These are phyloP conservation scores for Trichosporon coremiiforme DNA, from an alignment of 1,284 basidiomycete species.

Conservation along the genomic window DNA sequence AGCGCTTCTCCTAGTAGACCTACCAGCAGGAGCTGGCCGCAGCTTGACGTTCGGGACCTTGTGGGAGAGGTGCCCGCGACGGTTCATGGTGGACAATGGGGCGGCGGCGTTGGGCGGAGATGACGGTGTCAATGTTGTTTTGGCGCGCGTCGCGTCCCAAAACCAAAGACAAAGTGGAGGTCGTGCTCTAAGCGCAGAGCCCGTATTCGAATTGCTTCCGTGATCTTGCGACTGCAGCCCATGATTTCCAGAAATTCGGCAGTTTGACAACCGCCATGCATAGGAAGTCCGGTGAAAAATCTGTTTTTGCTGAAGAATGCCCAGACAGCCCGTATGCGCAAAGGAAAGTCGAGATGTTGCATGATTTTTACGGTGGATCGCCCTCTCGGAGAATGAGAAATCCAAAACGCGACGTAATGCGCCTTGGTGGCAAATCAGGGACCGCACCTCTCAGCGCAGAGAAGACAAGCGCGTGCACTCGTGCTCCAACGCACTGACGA, in stretches of 20 bases:
- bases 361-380: slow-evolving; percentile 24
- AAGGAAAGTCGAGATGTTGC: slow-evolving; percentile 20
- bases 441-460: background rate
- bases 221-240: background rate
- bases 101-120: background rate
- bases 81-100: slow-evolving; percentile 36
- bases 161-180: slow-evolving; percentile 21
- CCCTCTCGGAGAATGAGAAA: background rate
- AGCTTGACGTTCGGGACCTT: slow-evolving; percentile 54
- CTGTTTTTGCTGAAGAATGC: background rate
- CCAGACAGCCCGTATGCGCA: background rate
- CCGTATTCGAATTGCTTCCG: slow-evolving; percentile 3
- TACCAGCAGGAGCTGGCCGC: slow-evolving; percentile 41
- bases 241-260: background rate
- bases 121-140: slow-evolving; percentile 15
- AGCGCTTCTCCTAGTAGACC: background rate
- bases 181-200: background rate
- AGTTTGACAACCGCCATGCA: slow-evolving; percentile 27
- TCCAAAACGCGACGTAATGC: slow-evolving; percentile 9
- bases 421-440: slow-evolving; percentile 8
- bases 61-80: slow-evolving; percentile 49
- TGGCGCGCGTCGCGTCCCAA: slow-evolving; percentile 21
- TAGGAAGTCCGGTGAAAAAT: slow-evolving; percentile 25
- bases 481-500: background rate
- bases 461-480: background rate